Conservation (phyloP, 495 filamentous ascomycete species). For the Daldinia vernicosa region DNA sequence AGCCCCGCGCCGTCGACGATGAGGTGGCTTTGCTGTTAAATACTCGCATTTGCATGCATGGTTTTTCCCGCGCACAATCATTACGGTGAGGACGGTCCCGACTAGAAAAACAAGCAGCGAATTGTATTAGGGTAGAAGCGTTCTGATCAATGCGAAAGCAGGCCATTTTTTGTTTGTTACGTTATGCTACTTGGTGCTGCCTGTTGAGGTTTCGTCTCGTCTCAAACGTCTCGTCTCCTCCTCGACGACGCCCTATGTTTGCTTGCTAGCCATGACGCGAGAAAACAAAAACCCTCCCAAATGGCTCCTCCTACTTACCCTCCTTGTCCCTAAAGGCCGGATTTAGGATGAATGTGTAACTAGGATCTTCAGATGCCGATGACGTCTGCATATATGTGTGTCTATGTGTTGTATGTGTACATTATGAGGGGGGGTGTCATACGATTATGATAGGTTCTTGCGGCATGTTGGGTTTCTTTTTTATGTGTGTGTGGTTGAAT, state of each 20-base stretch:
- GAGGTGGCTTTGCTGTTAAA: constrained; percentile 7
- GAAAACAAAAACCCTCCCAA: neutral
- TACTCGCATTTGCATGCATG: constrained; percentile 7
- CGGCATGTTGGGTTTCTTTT: neutral
- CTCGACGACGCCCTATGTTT: constrained; percentile 3
- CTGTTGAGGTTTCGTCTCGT: constrained; percentile 2
- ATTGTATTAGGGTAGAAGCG: constrained; percentile 13
- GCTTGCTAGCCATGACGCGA: constrained; percentile 8
- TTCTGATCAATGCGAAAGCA: constrained; percentile 30
- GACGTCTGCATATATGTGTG: neutral
- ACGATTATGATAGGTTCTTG: neutral
- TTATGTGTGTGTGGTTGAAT: neutral
- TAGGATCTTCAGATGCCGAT: neutral
- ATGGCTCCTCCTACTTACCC: neutral
- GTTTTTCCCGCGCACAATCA: constrained; percentile 10
- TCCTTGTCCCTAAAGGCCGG: neutral
- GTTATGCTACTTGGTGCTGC: neutral
- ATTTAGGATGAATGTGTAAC: neutral
- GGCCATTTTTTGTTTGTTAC: constrained; percentile 11
- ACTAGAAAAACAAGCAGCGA: constrained; percentile 13
- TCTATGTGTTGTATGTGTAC: constrained; percentile 6
- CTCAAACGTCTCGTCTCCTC: neutral
- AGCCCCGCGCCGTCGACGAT: too few species aligned
- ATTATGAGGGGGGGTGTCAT: neutral
- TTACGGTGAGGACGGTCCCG: constrained; percentile 33